Percentiles rank a stretch among this genome's conserved stretches.
phyloP scores from a whole-genome alignment of 108 stramenopile genomes.

The Pseudonitzschia multiseries region DNA sequence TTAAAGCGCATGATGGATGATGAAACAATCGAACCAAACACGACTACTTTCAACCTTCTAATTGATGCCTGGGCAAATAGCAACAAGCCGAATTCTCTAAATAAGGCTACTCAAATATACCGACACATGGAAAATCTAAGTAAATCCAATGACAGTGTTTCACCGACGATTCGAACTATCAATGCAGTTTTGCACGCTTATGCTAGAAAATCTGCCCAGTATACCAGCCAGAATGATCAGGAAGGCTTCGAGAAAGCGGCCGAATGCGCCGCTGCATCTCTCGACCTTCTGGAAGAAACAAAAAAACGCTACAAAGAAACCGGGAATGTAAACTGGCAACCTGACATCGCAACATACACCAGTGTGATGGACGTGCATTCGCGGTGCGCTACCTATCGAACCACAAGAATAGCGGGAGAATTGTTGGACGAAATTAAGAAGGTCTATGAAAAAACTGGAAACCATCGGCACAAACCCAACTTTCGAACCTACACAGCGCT shows the following conservation, averaged over 20 bases:
- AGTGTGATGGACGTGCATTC: constrained; percentile 58
- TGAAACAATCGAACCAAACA: constrained; percentile 36
- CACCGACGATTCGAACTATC: constrained; percentile 32
- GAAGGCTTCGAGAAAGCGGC: constrained; percentile 38
- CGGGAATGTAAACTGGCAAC: constrained; percentile 35
- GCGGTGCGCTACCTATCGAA: constrained; percentile 33
- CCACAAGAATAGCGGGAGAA: constrained; percentile 39
- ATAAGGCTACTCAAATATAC: constrained; percentile 29
- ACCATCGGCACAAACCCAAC: constrained; percentile 38
- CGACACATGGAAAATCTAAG: constrained; percentile 32
- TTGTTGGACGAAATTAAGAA: constrained; percentile 48
- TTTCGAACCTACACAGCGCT: constrained; percentile 38
- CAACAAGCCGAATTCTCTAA: constrained; percentile 25
- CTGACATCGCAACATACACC: constrained; percentile 58
- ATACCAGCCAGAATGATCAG: constrained; percentile 27
- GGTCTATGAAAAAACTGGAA: constrained; percentile 23
- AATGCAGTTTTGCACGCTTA: constrained; percentile 37
- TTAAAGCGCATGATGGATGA: constrained; percentile 29
- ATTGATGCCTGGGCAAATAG: constrained; percentile 70
- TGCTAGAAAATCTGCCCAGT: constrained; percentile 9
- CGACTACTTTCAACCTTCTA: constrained; percentile 55
- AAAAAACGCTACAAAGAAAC: constrained; percentile 24
- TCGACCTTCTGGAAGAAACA: constrained; percentile 19
- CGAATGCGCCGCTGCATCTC: constrained; percentile 45
- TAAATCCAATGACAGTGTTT: not conserved